Evolutionary conservation across 2,329 filamentous ascomycete species (phyloP).

Genomic region (Sporothrix schenckii): DNA sequence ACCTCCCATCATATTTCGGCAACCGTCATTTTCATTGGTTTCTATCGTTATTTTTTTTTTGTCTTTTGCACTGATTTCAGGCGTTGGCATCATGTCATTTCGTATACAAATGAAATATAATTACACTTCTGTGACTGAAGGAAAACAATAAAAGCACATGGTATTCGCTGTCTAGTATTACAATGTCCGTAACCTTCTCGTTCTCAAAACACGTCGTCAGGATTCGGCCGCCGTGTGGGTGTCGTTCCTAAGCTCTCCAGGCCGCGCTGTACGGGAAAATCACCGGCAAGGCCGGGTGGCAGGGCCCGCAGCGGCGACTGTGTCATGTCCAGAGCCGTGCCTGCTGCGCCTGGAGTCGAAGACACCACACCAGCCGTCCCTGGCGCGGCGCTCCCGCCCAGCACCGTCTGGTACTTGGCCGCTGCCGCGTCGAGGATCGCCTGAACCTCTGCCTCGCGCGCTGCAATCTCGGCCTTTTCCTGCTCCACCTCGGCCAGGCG

Average conservation of each 20-base stretch:
- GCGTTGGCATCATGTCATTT: conserved; percentile 28
- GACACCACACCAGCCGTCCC: conserved; percentile 27
- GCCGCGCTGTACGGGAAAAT: conserved; percentile 46
- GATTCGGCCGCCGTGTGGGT: conserved; percentile 43
- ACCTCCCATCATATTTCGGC: conserved; percentile 15
- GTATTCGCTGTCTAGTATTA: conserved; percentile 19
- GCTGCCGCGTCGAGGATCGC: conserved; percentile 78
- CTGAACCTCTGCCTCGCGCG: conserved; percentile 79
- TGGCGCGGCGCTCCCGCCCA: conserved; percentile 42
- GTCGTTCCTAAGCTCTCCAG: conserved; percentile 55
- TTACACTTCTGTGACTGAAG: background rate
- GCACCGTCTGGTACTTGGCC: conserved; percentile 58
- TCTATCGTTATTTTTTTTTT: background rate
- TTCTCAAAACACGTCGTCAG: conserved; percentile 38
- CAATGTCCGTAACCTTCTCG: background rate
- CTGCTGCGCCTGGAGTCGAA: background rate
- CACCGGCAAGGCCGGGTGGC: conserved; percentile 38
- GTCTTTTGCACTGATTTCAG: background rate
- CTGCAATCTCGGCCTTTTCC: conserved; percentile 69
- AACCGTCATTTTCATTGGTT: conserved; percentile 20
- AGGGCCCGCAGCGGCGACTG: conserved; percentile 39
- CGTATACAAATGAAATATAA: conserved; percentile 15
- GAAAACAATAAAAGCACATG: conserved; percentile 5
- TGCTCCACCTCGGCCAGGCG: conserved; percentile 67
- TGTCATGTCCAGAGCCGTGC: background rate